Base-by-base conservation (phyloP, 2,329 filamentous ascomycete species). In the Fusarium drepaniforme region DNA sequence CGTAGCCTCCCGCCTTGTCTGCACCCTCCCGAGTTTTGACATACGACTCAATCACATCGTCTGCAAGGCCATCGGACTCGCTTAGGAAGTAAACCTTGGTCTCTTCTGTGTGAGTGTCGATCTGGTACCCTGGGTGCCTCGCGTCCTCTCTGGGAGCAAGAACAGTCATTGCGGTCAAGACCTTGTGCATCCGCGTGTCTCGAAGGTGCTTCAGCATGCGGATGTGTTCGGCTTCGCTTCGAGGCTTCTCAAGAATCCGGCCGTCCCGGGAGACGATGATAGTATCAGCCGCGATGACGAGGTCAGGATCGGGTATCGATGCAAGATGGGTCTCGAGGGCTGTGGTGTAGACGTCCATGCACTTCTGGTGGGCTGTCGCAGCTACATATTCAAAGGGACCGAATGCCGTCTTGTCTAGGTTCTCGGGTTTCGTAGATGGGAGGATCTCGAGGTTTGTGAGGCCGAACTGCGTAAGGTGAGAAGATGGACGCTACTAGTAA, bases 1-100 rank as follows among this genome's bases (percentile, higher is more conserved):
- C 97, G 83, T 99, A 99, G 0, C 97, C 97, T 3, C 97, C 97
- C 0, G 97, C 97, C 87, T 98, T 99, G 83, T 98, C 97, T 13
- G 91, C 95, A 3, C 97, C 97, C 86, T 99, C 97, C 66, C 96
- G 89, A 25, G 96, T 98, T 80, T 88, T 89, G 68, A 96, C 93
- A 81, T 96, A 96, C 7, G 86, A 90, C 77, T 94, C 86, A 69
- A 98, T 92, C 76, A 98, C 89, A 70, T 97, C 95, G 84, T 99
- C 96, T 16, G 87, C 85, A 69, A 91, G 81, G 5, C 90, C 90
- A 18, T 89, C 86, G 16, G 79, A 78, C 77, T 89, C 90, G 68
- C 87, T 84, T 80, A 95, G 94, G 84, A 99, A 99, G 81, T 90
- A 91, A n/a, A 99, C 97, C 71, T 88, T 90, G 53, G 96, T 98